phyloP scores from a whole-genome alignment of 2,329 filamentous ascomycete species.

The Alternaria sp. region DNA sequence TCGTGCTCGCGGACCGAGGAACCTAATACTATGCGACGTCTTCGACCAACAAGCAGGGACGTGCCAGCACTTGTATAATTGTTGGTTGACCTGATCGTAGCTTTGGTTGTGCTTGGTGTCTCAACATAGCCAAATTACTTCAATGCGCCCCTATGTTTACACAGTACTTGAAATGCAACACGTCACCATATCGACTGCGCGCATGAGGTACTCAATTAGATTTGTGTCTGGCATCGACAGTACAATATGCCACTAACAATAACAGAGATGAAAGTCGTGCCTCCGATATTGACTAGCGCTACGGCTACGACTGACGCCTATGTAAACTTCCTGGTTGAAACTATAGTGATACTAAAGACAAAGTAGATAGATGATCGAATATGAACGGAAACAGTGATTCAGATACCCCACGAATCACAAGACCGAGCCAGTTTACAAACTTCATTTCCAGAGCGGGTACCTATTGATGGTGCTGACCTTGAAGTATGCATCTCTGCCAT shows the following conservation, averaged over 20 bases:
- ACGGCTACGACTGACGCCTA: not conserved
- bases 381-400: not conserved
- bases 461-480: not conserved
- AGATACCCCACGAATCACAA: not conserved
- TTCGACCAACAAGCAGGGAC: slow-evolving; percentile 1
- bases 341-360: not conserved
- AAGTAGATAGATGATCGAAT: not conserved
- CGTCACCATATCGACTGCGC: not conserved
- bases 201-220: not conserved
- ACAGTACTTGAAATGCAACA: not conserved
- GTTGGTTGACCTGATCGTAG: not conserved
- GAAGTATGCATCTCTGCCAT: not conserved
- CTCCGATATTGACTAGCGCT: not conserved
- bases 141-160: not conserved
- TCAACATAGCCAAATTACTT: slow-evolving; percentile 1
- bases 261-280: not conserved
- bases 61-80: not conserved
- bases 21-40: not conserved
- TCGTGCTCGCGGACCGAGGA: slow-evolving; percentile 1
- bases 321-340: not conserved
- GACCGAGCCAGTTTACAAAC: not conserved
- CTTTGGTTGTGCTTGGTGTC: not conserved
- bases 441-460: not conserved
- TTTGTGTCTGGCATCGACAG: not conserved
- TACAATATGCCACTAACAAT: not conserved